Conservation (phyloP, 2,329 filamentous ascomycete genomes). For the Diaporthe sp. region DNA sequence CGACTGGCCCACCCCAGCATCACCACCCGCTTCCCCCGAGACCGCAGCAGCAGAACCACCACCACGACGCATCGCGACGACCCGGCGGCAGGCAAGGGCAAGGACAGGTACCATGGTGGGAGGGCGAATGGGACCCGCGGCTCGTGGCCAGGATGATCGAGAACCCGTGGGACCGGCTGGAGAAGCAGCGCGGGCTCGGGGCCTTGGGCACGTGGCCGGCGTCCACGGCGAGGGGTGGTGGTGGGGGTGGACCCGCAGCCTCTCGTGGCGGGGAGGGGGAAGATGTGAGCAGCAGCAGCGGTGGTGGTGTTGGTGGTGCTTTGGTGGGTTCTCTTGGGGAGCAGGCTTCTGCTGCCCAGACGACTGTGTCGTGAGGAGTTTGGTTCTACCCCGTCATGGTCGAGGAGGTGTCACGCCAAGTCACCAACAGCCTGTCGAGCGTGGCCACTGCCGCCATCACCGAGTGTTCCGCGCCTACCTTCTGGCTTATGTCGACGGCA, state of each 20-base stretch:
- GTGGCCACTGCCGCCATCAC: no score
- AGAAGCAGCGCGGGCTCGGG: slow-evolving; percentile 56
- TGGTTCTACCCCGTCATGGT: neutral
- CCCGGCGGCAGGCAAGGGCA: slow-evolving; percentile 45
- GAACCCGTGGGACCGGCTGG: slow-evolving; percentile 76
- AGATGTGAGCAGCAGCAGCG: slow-evolving; percentile 8
- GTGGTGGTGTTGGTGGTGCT: neutral
- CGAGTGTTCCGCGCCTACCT: no score
- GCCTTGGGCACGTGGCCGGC: slow-evolving; percentile 58
- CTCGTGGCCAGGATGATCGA: slow-evolving; percentile 77
- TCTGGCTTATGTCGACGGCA: no score
- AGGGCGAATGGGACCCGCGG: slow-evolving; percentile 74
- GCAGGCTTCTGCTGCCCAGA: neutral
- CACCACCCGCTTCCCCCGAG: slow-evolving; percentile 17
- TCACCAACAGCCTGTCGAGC: no score
- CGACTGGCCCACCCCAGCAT: neutral
- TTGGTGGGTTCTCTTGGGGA: no score
- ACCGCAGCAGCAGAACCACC: slow-evolving; percentile 29
- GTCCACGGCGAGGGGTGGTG: slow-evolving; percentile 35
- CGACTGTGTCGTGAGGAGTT: neutral
- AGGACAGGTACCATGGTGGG: slow-evolving; percentile 63
- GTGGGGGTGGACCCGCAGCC: slow-evolving; percentile 43
- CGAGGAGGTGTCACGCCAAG: no score
- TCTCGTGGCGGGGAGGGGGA: neutral
- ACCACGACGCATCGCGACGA: neutral